Base-by-base conservation (phyloP, 2,329 filamentous ascomycete species). In the Cytospora paraplurivora region DNA sequence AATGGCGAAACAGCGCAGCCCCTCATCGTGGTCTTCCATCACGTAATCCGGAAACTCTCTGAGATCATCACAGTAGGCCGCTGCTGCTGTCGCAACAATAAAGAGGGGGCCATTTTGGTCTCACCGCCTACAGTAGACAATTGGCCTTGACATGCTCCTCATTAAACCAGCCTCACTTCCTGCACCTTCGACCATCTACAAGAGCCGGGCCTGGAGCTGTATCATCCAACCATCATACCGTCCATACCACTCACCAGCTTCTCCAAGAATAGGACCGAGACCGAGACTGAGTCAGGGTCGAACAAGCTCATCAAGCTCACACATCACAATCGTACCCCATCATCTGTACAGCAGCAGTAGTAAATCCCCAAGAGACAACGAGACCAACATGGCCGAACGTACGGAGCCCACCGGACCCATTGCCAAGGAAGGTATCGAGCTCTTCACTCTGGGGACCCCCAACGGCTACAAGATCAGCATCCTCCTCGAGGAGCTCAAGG, bases 401-500 rank as follows among this genome's bases (percentile, higher is more conserved):
- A 67, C 74, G 27, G 74, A 77, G 63, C 82, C 84, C 19, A 85
- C 80, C 7, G 85, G 86, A 62, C 77, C 87, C 64, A 83, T 86
- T 68, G 85, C 85, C 69, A 84, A 80, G 67, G 84, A 82, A 58
- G 87, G 87, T 74, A 86, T 89, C 65, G 86, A 89, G 76, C 81
- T 88, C 65, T 76, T 89, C 37, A 89, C 86, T 0, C 83, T 78
- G 67, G 77, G 75, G 52, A 84, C 82, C 0, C 81, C 82, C 56
- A 85, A 84, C 62, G 82, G 82, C 64, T 76, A 78, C 75, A 89
- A 89, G 71, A 79, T 77, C 37, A 82, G 80, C 63, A 84, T 89
- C 67, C 70, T 89, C 21, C 81, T 89, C 47, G 87, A 90, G 71
- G 87, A 90, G 75, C 77, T 89, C 56, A 87, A 86, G 69, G 85